Percentiles rank a stretch among this genome's conserved stretches.
These are phyloP conservation scores for Hydnum rufescens DNA, from an alignment of 768 basidiomycete species.

Conservation along the genomic window DNA sequence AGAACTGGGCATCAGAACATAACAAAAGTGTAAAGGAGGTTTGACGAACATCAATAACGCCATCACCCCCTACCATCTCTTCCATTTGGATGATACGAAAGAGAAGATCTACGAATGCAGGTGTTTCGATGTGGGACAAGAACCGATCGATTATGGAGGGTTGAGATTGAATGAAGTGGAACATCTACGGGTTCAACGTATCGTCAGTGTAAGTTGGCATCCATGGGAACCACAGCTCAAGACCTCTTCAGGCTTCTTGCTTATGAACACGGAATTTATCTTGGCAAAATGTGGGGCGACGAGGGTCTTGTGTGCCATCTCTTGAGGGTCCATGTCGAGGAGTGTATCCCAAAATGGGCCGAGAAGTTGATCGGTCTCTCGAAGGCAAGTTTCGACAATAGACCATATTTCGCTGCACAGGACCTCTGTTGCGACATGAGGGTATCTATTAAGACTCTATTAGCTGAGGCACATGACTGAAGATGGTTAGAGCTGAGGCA, in stretches of 20 bases:
- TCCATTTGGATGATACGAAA: constrained; percentile 80
- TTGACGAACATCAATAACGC: constrained; percentile 67
- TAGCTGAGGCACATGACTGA: neutral
- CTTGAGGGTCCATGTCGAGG: constrained; percentile 57
- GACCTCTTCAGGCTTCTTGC: constrained; percentile 65
- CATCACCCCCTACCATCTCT: constrained; percentile 59
- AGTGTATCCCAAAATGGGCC: constrained; percentile 85
- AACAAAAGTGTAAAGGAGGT: constrained; percentile 16
- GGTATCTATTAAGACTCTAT: constrained; percentile 37
- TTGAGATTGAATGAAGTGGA: constrained; percentile 73
- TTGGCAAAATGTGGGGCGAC: constrained; percentile 91
- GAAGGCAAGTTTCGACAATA: constrained; percentile 75
- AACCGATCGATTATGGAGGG: constrained; percentile 65
- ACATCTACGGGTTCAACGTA: constrained; percentile 38
- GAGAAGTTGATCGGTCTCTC: constrained; percentile 48
- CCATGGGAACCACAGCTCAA: neutral
- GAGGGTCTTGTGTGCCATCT: constrained; percentile 70
- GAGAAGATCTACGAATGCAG: constrained; percentile 80
- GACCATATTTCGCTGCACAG: constrained; percentile 92
- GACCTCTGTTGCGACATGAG: constrained; percentile 83
- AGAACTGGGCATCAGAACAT: constrained; percentile 14
- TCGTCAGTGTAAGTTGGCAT: neutral
- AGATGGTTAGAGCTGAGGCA: neutral
- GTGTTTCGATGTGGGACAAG: constrained; percentile 68
- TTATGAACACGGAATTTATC: constrained; percentile 74